These are phyloP conservation scores for Clarireedia paspali DNA, from an alignment of 2,329 filamentous ascomycete genomes.

Conservation along the genomic window DNA sequence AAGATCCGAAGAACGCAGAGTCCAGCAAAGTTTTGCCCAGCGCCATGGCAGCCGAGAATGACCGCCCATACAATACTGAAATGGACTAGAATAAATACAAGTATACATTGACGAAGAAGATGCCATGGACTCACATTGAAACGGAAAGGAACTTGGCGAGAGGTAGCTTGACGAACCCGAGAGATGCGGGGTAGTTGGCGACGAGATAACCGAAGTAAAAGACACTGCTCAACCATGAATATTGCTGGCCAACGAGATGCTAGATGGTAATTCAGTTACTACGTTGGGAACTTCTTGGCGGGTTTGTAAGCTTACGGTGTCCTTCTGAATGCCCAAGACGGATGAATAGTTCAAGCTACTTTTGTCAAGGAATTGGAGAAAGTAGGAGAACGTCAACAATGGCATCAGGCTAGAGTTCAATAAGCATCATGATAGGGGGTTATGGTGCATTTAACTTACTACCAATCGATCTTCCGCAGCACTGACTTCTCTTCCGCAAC, in stretches of 20 bases:
- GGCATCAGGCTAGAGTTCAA: not conserved
- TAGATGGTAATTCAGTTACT: not conserved
- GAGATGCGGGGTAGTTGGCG: slow-evolving; percentile 13
- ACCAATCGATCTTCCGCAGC: not conserved
- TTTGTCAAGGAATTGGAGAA: slow-evolving; percentile 6
- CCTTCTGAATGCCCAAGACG: slow-evolving; percentile 39
- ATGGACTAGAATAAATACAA: slow-evolving; percentile 30
- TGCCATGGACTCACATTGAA: slow-evolving; percentile 49
- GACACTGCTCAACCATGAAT: slow-evolving; percentile 39
- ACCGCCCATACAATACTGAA: slow-evolving; percentile 54
- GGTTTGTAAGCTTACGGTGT: slow-evolving; percentile 23
- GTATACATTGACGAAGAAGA: slow-evolving; percentile 52
- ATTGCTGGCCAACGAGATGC: slow-evolving; percentile 33
- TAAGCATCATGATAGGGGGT: not conserved
- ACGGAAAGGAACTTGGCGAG: slow-evolving; percentile 55
- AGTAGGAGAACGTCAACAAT: not conserved
- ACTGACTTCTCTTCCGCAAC: not conserved
- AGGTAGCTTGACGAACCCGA: slow-evolving; percentile 30
- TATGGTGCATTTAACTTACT: not conserved
- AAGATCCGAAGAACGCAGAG: slow-evolving; percentile 24
- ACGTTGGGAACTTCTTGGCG: not conserved
- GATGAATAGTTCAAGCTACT: slow-evolving; percentile 27
- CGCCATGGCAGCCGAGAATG: slow-evolving; percentile 29
- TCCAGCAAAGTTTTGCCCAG: slow-evolving; percentile 16
- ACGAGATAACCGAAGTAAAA: slow-evolving; percentile 35